Evolutionary conservation across 2,329 filamentous ascomycete species (phyloP).

Genomic region (Geoglossum cookeanum): DNA sequence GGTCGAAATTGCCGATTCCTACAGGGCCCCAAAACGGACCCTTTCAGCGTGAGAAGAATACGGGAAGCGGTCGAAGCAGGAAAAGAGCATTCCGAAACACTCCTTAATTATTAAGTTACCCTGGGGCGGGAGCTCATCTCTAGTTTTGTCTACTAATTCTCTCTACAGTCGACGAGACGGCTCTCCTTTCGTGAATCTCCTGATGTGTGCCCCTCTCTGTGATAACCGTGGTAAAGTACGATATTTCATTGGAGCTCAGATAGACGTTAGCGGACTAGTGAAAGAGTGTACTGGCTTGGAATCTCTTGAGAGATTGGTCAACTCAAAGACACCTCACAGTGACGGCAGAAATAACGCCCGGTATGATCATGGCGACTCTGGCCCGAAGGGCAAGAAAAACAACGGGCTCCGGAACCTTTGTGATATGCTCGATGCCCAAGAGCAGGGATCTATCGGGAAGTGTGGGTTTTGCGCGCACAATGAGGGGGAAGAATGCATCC

Average conservation of each 20-base stretch:
- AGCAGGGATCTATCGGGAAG: slow-evolving; percentile 44
- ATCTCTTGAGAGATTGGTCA: slow-evolving; percentile 32
- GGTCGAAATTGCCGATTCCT: slow-evolving; percentile 64
- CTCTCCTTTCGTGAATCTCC: slow-evolving; percentile 56
- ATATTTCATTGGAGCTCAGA: slow-evolving; percentile 54
- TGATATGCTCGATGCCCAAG: slow-evolving; percentile 49
- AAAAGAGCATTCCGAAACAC: slow-evolving; percentile 53
- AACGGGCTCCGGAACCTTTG: slow-evolving; percentile 46
- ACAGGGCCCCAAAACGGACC: slow-evolving; percentile 53
- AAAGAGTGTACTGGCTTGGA: slow-evolving; percentile 48
- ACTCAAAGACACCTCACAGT: slow-evolving; percentile 16
- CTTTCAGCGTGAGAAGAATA: slow-evolving; percentile 40
- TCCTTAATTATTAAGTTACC: slow-evolving; percentile 49
- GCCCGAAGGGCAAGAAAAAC: slow-evolving; percentile 20
- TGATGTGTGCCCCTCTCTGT: slow-evolving; percentile 53
- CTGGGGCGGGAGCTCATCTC: no score
- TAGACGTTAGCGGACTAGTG: slow-evolving; percentile 49
- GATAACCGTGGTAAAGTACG: slow-evolving; percentile 47
- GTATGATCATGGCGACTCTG: slow-evolving; percentile 7
- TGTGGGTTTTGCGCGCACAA: slow-evolving; percentile 45
- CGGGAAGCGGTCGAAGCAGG: slow-evolving; percentile 40
- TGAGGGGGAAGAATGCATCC: slow-evolving; percentile 28
- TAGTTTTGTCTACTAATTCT: background rate
- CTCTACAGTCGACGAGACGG: slow-evolving; percentile 43
- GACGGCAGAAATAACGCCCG: slow-evolving; percentile 14